Conservation (phyloP, 495 filamentous ascomycete genomes). For the Penicillium coffeae region DNA sequence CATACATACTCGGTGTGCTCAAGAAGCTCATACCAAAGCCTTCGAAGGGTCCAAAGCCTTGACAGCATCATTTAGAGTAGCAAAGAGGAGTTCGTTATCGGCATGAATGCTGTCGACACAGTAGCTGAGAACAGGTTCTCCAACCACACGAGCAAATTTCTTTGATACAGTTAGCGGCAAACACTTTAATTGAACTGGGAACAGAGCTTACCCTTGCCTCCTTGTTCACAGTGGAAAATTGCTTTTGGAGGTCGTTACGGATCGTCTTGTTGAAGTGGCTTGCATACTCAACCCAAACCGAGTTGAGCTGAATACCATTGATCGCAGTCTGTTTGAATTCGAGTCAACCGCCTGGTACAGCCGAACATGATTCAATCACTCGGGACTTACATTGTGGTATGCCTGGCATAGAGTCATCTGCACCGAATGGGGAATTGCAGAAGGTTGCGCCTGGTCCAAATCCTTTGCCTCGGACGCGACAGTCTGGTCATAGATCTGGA, state of each 20-base stretch:
- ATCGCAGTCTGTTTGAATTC: background rate
- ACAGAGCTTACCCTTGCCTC: background rate
- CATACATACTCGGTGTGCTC: too few relatives aligned
- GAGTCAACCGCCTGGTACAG: background rate
- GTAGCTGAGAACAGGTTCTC: background rate
- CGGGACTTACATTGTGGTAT: background rate
- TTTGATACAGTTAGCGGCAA: background rate
- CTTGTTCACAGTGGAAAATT: background rate
- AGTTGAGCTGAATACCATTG: background rate
- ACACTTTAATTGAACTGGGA: background rate
- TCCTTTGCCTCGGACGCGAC: background rate
- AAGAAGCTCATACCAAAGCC: constrained; percentile 18
- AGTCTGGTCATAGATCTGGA: background rate
- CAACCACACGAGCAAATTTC: background rate
- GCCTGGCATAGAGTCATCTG: background rate
- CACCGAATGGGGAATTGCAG: background rate
- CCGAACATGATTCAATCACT: background rate
- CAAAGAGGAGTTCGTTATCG: background rate
- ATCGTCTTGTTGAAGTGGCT: background rate
- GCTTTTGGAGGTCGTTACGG: background rate
- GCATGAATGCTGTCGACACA: background rate
- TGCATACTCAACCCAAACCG: background rate
- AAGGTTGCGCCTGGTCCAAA: background rate
- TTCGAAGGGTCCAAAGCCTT: constrained; percentile 14
- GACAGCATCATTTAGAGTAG: constrained; percentile 3